A percentile compares a stretch with the other conserved stretches of the same genome.
Evolutionary conservation across 495 filamentous ascomycete species (phyloP).

Genomic region (Penicillium odoratum): DNA sequence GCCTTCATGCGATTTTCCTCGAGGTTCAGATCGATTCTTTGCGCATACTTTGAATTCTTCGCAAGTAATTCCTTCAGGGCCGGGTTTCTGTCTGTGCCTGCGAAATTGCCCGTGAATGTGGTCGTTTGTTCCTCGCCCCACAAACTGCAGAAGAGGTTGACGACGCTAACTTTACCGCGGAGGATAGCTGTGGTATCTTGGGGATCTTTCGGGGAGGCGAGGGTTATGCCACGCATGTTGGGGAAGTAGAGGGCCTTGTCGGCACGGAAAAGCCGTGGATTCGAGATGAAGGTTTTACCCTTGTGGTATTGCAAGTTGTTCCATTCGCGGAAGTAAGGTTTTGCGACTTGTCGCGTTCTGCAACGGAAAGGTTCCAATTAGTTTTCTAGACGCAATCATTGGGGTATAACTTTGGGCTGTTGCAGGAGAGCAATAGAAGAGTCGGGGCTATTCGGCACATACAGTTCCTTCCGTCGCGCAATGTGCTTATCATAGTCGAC

Average conservation of each 20-base stretch:
- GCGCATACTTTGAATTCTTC: constrained; percentile 46
- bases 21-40: constrained; percentile 81
- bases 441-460: constrained; percentile 16
- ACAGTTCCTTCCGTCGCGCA: constrained; percentile 69
- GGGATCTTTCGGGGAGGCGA: constrained; percentile 49
- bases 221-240: constrained; percentile 78
- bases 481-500: constrained; percentile 83
- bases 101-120: constrained; percentile 70
- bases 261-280: constrained; percentile 69
- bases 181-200: constrained; percentile 73
- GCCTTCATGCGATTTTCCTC: constrained; percentile 80
- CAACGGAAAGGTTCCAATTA: constrained; percentile 3
- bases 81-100: constrained; percentile 57
- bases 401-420: neutral
- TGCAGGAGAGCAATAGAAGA: neutral
- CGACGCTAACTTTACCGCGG: constrained; percentile 69
- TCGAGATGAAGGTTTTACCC: constrained; percentile 86
- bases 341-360: constrained; percentile 59
- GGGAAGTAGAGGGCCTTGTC: constrained; percentile 88
- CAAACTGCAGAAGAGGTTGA: constrained; percentile 73
- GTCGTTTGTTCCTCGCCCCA: constrained; percentile 85
- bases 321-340: constrained; percentile 94
- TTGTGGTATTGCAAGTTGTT: constrained; percentile 73
- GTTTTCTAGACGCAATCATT: neutral
- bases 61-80: constrained; percentile 55